A percentile compares a stretch with the other conserved stretches of the same genome.
These are phyloP conservation scores for Austroboletus novae-zelandiae DNA, from an alignment of 1,284 basidiomycete genomes.

Conservation along the genomic window DNA sequence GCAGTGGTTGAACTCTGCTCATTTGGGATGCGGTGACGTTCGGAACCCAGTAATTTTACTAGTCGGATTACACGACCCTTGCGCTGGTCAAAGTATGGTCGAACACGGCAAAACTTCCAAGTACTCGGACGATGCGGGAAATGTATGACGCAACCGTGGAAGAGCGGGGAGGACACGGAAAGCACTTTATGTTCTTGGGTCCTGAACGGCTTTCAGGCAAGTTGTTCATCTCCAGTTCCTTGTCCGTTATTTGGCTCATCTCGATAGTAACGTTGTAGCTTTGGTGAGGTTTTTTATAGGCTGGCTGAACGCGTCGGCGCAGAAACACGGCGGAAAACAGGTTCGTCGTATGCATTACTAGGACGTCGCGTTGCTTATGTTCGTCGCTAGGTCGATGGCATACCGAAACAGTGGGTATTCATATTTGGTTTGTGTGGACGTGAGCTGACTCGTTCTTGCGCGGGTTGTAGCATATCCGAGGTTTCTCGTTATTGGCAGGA, in stretches of 20 bases:
- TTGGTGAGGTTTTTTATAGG: background rate
- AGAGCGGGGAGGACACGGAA: conserved; percentile 19
- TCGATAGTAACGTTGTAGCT: background rate
- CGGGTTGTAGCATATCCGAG: background rate
- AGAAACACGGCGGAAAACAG: conserved; percentile 17
- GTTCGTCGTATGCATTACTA: background rate
- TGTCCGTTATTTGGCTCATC: too few species aligned
- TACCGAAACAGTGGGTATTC: conserved; percentile 6
- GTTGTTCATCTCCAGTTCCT: background rate
- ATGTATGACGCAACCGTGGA: background rate
- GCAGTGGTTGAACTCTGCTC: background rate
- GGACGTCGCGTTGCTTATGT: background rate
- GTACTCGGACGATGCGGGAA: background rate
- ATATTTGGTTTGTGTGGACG: background rate
- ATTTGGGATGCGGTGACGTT: background rate
- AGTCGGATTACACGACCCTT: conserved; percentile 6
- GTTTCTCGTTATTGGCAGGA: conserved; percentile 1
- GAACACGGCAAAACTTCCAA: conserved; percentile 13
- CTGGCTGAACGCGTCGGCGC: conserved; percentile 15
- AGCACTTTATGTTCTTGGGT: background rate
- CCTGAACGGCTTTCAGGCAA: background rate
- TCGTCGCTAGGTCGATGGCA: conserved; percentile 4
- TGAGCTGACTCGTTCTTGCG: background rate
- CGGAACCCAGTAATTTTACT: background rate
- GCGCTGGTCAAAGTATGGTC: conserved; percentile 21